Conservation (phyloP, 2,329 filamentous ascomycete genomes). For the Claviceps sp. region DNA sequence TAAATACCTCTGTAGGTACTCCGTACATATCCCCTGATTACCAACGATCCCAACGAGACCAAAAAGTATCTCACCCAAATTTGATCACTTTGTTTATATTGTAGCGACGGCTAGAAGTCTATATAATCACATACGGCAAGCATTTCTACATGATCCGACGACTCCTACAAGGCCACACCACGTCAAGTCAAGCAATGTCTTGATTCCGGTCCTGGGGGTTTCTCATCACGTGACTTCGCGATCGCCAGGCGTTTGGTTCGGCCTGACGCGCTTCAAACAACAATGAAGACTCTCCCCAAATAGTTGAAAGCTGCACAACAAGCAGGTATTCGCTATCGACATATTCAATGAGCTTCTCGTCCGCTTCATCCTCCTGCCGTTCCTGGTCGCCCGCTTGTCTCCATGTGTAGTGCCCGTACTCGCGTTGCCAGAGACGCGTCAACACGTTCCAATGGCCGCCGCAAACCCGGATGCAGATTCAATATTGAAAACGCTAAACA, state of each 20-base stretch:
- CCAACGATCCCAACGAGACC: too few species aligned
- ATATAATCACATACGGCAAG: too few species aligned
- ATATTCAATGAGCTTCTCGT: neutral
- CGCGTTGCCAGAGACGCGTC: conserved; percentile 6
- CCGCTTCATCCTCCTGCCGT: neutral
- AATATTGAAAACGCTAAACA: conserved; percentile 37
- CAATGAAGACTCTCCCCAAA: neutral
- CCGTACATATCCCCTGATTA: too few species aligned
- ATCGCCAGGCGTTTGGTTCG: neutral
- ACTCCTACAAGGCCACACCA: neutral
- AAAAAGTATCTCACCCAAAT: too few species aligned
- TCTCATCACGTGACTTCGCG: conserved; percentile 10
- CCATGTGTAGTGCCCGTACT: neutral
- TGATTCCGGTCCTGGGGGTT: neutral
- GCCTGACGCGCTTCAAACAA: neutral
- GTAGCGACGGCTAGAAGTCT: too few species aligned
- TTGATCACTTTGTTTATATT: too few species aligned
- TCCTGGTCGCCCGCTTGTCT: neutral
- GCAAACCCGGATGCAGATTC: conserved; percentile 10
- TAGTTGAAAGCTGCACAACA: neutral
- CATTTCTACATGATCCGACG: too few species aligned
- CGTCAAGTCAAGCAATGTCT: neutral
- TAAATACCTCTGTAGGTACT: too few species aligned
- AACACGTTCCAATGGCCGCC: conserved; percentile 15
- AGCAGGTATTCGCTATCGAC: neutral